Base-by-base conservation (phyloP, 805 yeast genomes). In the Candida ulmi region DNA sequence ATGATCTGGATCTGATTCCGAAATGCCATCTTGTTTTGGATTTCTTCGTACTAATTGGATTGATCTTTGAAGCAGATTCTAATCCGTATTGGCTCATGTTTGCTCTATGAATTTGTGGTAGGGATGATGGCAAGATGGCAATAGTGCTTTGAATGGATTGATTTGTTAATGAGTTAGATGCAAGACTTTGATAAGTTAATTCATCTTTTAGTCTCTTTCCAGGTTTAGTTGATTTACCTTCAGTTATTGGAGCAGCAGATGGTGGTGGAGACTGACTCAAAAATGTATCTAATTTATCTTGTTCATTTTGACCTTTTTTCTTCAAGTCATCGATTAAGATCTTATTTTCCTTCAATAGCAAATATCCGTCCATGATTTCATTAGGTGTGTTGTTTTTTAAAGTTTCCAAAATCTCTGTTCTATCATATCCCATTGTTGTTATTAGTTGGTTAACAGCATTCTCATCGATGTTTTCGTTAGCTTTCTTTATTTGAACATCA, bases 11-110 rank as follows among this genome's bases (percentile, higher is more conserved):
- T 58, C 99, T 73, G 44, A 93, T 93, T 48, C 99, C 99, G 58
- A 93, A 93, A 68, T 93, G 99, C 99, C 99, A 93, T 62, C 95
- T 80, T 7, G 96, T 87, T 63, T 88, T 91, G 45, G 91, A 84
- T 60, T 87, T 88, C 61, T 91, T 88, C 35, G 83, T 72, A 18
- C 81, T 72, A 17, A 80, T 68, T 9, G 86, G 80, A 31, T 71
- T 68, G 26, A 67, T 66, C 47, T 66, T 66, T 8, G 68, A 48
- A 5, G 67, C 66, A 0, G 75, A 63, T 37, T 79, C 72, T 31
- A 66, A 67, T 1, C 75, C 74, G 35, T 63, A 65, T 23, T 79
- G 83, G 49, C 79, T 72, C 98, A 91, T 93, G 56, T 76, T 86
- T 1, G 97, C 97, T 36, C 96, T 72, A 57, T 91, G 98, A 37